Percentiles rank a stretch among this genome's conserved stretches.
These are phyloP conservation scores for Saccharomyces hybrid DNA, from an alignment of 1,139 yeast species.

Conservation along the genomic window DNA sequence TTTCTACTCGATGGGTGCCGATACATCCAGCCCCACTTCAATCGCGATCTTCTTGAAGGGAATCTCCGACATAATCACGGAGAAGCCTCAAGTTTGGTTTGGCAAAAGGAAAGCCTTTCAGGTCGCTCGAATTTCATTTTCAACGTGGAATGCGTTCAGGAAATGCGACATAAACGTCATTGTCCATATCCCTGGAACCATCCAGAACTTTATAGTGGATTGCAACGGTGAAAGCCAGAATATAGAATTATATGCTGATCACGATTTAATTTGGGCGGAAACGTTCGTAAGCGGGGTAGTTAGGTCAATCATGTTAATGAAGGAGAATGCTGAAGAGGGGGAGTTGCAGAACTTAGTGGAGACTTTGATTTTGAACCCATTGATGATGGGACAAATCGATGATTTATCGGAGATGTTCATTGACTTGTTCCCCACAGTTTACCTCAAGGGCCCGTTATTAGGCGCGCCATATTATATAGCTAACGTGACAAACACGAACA, in stretches of 20 bases:
- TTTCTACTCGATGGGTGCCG: conserved; percentile 48
- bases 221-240: conserved; percentile 40
- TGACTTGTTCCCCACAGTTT: conserved; percentile 54
- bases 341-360: conserved; percentile 58
- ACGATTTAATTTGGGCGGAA: conserved; percentile 63
- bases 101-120: conserved; percentile 72
- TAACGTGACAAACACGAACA: conserved; percentile 60
- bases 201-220: conserved; percentile 63
- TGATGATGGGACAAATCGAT: conserved; percentile 43
- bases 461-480: conserved; percentile 50
- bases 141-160: conserved; percentile 66
- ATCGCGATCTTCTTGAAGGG: conserved; percentile 74
- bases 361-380: conserved; percentile 60
- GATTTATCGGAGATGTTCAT: conserved; percentile 32
- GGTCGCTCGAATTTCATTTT: conserved; percentile 62
- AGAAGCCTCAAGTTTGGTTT: conserved; percentile 59
- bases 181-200: conserved; percentile 71
- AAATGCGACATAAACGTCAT: conserved; percentile 67
- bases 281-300: conserved; percentile 72
- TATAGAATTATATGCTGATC: conserved; percentile 24
- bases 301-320: conserved; percentile 64
- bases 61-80: conserved; percentile 55
- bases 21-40: conserved; percentile 56
- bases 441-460: conserved; percentile 52
- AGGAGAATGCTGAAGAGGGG: conserved; percentile 62